Conservation (phyloP, 768 basidiomycete species). For the Xerocomellus intermedius region DNA sequence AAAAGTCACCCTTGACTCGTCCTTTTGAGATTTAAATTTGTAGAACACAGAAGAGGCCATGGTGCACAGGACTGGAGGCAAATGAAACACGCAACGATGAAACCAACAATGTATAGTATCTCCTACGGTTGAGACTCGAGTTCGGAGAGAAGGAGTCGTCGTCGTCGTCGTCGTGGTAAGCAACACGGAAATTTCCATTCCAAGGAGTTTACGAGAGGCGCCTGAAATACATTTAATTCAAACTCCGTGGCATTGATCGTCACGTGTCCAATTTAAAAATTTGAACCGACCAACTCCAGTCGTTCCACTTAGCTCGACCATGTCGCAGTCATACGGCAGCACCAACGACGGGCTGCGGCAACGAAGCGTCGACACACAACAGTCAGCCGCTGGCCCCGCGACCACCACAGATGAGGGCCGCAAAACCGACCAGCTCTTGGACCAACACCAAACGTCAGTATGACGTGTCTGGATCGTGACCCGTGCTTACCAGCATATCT, state of each 20-base stretch:
- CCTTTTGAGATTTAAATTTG: conserved; percentile 93
- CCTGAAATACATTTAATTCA: conserved; percentile 8
- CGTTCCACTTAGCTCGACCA: conserved; percentile 17
- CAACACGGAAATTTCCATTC: background rate
- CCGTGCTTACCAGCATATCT: background rate
- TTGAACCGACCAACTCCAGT: background rate
- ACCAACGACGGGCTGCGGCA: conserved; percentile 30
- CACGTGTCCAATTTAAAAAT: conserved; percentile 7
- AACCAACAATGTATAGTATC: conserved; percentile 23
- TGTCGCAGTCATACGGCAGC: conserved; percentile 31
- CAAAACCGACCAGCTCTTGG: conserved; percentile 69
- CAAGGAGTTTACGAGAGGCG: conserved; percentile 19
- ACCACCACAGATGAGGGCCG: conserved; percentile 66
- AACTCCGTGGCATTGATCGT: conserved; percentile 5
- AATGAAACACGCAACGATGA: conserved; percentile 15
- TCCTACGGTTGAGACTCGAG: conserved; percentile 14
- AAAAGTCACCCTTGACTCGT: conserved; percentile 94
- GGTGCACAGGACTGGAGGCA: conserved; percentile 12
- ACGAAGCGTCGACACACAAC: conserved; percentile 19
- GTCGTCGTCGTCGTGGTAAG: conserved; percentile 23
- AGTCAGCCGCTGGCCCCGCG: conserved; percentile 19
- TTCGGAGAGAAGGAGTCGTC: conserved; percentile 5
- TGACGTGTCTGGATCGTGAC: background rate
- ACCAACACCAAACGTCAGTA: conserved; percentile 61
- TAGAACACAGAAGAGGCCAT: conserved; percentile 97